These are phyloP conservation scores for Borealophlyctis nickersoniae DNA, from an alignment of 192 early-diverging fungal species.

Conservation along the genomic window DNA sequence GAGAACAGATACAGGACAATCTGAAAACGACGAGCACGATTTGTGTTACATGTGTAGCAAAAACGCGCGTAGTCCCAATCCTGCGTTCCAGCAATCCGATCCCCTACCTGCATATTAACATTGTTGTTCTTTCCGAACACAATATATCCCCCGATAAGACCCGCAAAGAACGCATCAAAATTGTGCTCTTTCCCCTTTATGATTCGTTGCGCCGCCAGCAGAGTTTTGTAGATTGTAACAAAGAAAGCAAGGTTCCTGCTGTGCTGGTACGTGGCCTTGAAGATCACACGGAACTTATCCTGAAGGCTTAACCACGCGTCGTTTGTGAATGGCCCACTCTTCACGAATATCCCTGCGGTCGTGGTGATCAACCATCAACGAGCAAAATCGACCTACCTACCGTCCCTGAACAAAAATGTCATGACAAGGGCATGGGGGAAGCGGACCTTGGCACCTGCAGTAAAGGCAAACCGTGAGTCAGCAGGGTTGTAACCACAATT, in stretches of 20 bases:
- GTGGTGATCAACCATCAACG: too few relatives aligned
- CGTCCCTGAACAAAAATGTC: conserved; percentile 89
- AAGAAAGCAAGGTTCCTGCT: conserved; percentile 85
- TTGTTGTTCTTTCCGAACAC: conserved; percentile 94
- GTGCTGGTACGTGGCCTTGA: conserved; percentile 86
- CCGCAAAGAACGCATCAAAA: conserved; percentile 84
- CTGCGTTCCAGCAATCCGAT: neutral
- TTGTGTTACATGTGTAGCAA: too few relatives aligned
- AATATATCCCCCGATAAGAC: conserved; percentile 85
- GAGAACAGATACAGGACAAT: conserved; percentile 94
- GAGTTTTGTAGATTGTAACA: conserved; percentile 90
- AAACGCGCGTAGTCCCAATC: too few relatives aligned
- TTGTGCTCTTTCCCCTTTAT: conserved; percentile 74
- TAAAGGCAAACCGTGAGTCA: too few relatives aligned
- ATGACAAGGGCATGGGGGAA: conserved; percentile 97
- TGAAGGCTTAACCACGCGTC: too few relatives aligned
- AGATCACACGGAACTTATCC: conserved; percentile 72
- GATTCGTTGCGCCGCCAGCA: conserved; percentile 73
- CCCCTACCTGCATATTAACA: conserved; percentile 87
- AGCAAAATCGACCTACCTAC: conserved; percentile 53
- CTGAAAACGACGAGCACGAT: conserved; percentile 43
- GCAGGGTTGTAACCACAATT: too few relatives aligned
- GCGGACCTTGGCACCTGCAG: conserved; percentile 74
- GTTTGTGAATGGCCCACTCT: too few relatives aligned
- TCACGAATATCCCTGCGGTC: too few relatives aligned